A percentile compares a stretch with the other conserved stretches of the same genome.
Evolutionary conservation across 306 rosid genomes (phyloP).

Genomic region (Castanea sativa): DNA sequence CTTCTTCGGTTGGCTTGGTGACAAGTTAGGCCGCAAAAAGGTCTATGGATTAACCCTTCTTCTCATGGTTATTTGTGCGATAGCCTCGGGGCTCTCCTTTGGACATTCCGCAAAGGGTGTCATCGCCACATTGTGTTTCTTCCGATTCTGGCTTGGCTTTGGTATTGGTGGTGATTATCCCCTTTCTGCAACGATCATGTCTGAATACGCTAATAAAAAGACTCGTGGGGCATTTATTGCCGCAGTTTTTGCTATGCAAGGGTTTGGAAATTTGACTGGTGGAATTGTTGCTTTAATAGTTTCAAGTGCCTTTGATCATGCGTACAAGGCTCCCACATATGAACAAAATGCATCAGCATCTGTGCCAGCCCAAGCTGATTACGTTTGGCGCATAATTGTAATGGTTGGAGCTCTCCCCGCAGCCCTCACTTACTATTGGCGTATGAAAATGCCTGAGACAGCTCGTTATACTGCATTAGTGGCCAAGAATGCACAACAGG

Average conservation of each 20-base stretch:
- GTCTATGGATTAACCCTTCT: constrained; percentile 77
- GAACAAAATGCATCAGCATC: constrained; percentile 13
- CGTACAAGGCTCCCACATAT: constrained; percentile 51
- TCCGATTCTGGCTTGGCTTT: constrained; percentile 95
- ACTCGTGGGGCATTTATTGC: constrained; percentile 93
- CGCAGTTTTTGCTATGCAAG: constrained; percentile 93
- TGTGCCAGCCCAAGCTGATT: constrained; percentile 50
- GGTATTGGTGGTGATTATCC: constrained; percentile 98
- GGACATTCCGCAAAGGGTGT: constrained; percentile 40
- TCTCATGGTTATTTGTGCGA: constrained; percentile 68
- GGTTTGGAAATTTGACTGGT: constrained; percentile 79
- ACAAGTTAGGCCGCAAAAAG: constrained; percentile 73
- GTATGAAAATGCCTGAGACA: constrained; percentile 93
- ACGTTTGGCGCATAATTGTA: constrained; percentile 71
- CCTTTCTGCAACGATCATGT: constrained; percentile 92
- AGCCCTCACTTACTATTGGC: constrained; percentile 76
- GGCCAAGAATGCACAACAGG: constrained; percentile 68
- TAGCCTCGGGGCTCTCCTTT: constrained; percentile 73
- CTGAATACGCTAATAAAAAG: constrained; percentile 88
- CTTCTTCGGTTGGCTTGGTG: constrained; percentile 98
- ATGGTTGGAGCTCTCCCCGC: constrained; percentile 81
- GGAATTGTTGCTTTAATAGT: constrained; percentile 68
- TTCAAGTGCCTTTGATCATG: constrained; percentile 46
- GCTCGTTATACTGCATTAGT: constrained; percentile 91
- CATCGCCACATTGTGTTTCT: constrained; percentile 70